phyloP scores from a whole-genome alignment of 768 basidiomycete genomes.

The Lenzites betulinus region DNA sequence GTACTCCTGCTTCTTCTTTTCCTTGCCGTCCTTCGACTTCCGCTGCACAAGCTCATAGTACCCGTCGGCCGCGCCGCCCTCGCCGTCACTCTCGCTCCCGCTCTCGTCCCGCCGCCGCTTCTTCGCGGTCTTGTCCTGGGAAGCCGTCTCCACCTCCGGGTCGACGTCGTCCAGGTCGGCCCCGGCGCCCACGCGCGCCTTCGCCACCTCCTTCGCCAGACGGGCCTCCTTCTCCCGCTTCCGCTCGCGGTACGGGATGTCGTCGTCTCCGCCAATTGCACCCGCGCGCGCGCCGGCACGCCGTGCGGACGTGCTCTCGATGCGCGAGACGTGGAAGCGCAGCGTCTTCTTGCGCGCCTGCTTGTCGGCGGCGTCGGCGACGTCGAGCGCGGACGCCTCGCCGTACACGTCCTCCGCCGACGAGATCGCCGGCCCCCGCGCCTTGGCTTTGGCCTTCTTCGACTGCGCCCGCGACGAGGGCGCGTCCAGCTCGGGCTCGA shows the following conservation, averaged over 20 bases:
- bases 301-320: constrained; percentile 77
- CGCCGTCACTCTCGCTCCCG: constrained; percentile 42
- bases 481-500: constrained; percentile 71
- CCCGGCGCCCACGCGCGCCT: constrained; percentile 51
- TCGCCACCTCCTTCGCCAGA: constrained; percentile 54
- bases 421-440: constrained; percentile 39
- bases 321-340: constrained; percentile 91
- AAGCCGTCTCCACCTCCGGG: constrained; percentile 34
- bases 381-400: constrained; percentile 68
- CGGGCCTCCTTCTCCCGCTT: constrained; percentile 62
- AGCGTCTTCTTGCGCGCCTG: constrained; percentile 77
- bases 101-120: constrained; percentile 40
- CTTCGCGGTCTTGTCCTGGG: constrained; percentile 27
- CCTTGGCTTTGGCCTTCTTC: constrained; percentile 22
- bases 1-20: constrained; percentile 79
- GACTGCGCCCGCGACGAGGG: constrained; percentile 36
- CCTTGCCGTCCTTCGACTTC: constrained; percentile 68
- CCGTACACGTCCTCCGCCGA: constrained; percentile 83
- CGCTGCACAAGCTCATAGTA: constrained; percentile 92
- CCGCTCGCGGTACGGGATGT: constrained; percentile 85
- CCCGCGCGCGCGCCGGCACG: constrained; percentile 71
- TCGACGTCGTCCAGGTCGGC: constrained; percentile 67
- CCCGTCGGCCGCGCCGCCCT: constrained; percentile 58
- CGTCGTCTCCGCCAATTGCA: constrained; percentile 88
- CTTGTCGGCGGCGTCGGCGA: constrained; percentile 83